Evolutionary conservation across 768 basidiomycete species (phyloP), one percentile per base, ranked within the genome.

Genomic region (Tulasnella calospora): DNA sequence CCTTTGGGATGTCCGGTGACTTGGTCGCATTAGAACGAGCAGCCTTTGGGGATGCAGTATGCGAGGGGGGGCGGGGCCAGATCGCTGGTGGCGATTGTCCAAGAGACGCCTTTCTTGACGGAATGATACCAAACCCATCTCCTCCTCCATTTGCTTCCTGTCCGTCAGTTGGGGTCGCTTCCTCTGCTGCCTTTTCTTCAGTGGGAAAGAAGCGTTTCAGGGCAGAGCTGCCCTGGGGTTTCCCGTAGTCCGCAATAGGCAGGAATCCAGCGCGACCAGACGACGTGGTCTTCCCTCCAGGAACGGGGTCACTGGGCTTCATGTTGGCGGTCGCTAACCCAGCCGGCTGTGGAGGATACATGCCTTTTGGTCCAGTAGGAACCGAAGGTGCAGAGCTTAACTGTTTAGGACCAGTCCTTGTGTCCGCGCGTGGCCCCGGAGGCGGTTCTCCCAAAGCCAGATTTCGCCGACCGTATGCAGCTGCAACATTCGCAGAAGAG

Each of bases 131-230:
- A 30, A 74, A 46, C n/a, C 51, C 73, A 51, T 74, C 47, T 40
- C 51, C 51, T n/a, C 76, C 76, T 27, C 76, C 76, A 5, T 67
- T 55, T 7, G 33, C 19, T 30, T 67, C 76, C 40, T 30, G 13
- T 27, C 21, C 67, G 40, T 71, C 69, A 41, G 73, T 9, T 74
- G 51, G 73, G 21, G 35, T 41, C 36, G 38, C 19, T 75, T 61
- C 55, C n/a, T 75, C 46, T 23, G 35, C 5, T 46, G 93, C 92
- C 27, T 93, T 92, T 30, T 94, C 93, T 73, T 94, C 93, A 1
- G 88, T 89, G 30, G 94, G 94, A 82, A 96, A 96, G 84, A 95
- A 95, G 81, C 87, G 88, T 83, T 91, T 92, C 71, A 96, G 86
- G 12, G 77, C 73, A 33, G 55, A 13, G 36, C 36, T 76, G n/a